Conservation (phyloP, 352 stramenopile genomes). For the Phytophthora sp. region DNA sequence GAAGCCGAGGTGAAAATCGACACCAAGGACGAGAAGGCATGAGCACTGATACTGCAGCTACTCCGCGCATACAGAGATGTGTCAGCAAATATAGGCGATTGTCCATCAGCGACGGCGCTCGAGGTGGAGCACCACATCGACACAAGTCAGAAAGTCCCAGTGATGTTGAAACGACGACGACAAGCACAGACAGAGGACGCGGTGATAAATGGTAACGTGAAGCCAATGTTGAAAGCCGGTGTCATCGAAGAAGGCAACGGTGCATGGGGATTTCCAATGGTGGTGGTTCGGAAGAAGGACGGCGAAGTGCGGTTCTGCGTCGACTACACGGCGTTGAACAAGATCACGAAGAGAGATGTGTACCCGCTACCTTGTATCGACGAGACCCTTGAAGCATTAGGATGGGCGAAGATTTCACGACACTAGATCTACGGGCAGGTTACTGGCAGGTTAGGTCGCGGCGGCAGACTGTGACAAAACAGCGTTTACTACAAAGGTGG, state of each 20-base stretch:
- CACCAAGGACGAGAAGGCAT: not conserved
- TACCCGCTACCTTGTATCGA: not conserved
- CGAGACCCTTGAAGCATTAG: not conserved
- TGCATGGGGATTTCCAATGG: not conserved
- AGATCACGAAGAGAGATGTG: not conserved
- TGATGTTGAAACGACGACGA: not conserved
- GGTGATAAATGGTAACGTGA: not conserved
- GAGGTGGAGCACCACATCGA: conserved; percentile 9
- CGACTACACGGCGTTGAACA: not conserved
- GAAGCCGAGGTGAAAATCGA: not conserved
- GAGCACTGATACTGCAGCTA: not conserved
- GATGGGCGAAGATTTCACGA: not conserved
- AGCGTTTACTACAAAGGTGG: too few relatives aligned
- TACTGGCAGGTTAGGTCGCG: not conserved
- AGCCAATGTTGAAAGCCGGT: not conserved
- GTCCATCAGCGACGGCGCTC: not conserved
- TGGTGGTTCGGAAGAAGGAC: not conserved
- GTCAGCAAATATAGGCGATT: not conserved
- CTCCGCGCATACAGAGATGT: not conserved
- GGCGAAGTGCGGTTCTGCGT: not conserved
- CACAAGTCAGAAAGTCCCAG: not conserved
- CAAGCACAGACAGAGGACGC: not conserved
- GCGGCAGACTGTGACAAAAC: not conserved
- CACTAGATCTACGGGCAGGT: not conserved
- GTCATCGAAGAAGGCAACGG: not conserved